Base-by-base conservation (phyloP, 345 rosid species). In the Salix brachista region DNA sequence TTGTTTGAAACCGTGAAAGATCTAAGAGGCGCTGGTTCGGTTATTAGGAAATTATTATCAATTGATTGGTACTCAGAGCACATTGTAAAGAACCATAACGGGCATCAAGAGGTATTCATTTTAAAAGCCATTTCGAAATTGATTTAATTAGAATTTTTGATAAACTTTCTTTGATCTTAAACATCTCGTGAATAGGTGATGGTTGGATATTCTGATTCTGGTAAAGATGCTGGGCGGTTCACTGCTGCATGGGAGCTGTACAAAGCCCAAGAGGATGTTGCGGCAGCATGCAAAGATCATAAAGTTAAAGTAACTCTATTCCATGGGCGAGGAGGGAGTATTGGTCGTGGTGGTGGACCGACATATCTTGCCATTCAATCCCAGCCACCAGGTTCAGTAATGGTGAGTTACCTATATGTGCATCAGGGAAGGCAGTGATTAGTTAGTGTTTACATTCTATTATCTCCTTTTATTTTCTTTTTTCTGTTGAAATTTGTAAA, bases 221-320 rank as follows among this genome's bases (percentile, higher is more conserved):
- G 99, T 68, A 95, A 95, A 89, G 99, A 93, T 82, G 92, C 99
- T 69, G 97, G 99, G n/a, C 91, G 97, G 67, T 95, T 95, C 81
- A 91, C 99, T 21, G 99, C 99, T 44, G 99, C 98, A 12, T 95
- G 98, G 98, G 99, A 95, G 82, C 96, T 95, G 34, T 95, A 95
- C 86, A 95, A 95, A 86, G 99, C 99, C 62, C 99, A 93, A 79
- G 99, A 93, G 86, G 93, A 93, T 87, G 99, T 95, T 87, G 98
- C 91, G 68, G 93, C 94, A 48, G 97, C 98, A 30, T 95, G 98
- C 79, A 91, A 90, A 71, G 97, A 93, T 75, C 90, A 68, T 84
- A 97, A 97, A 52, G 90, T 95, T 56, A 93, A 93, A 85, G 90
- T 95, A 70, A 93, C 98, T 56, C 87, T 93, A 65, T 95, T 95